Percentiles rank a stretch among this genome's conserved stretches.
These are phyloP conservation scores for Pythium sp. DNA, from an alignment of 352 stramenopile genomes.

Conservation along the genomic window DNA sequence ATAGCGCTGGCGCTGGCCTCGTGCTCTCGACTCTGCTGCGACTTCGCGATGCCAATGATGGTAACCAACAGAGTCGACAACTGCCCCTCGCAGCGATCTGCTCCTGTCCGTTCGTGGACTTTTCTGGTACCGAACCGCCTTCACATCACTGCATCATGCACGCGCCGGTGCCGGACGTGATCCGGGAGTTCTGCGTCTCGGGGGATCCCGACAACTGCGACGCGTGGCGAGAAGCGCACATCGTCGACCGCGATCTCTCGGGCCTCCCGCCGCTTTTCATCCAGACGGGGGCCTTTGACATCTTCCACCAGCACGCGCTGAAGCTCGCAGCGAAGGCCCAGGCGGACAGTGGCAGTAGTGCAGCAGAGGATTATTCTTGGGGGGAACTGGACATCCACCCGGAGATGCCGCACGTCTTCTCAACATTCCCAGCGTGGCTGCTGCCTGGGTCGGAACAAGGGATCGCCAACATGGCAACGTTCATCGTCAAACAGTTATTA, in stretches of 20 bases:
- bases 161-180: constrained; percentile 32
- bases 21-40: constrained; percentile 42
- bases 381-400: constrained; percentile 30
- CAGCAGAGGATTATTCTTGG: background rate
- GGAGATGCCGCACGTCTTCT: constrained; percentile 29
- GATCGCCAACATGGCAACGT: constrained; percentile 19
- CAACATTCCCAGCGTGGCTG: constrained; percentile 17
- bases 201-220: background rate
- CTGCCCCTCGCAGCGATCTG: constrained; percentile 37
- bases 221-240: constrained; percentile 35
- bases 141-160: constrained; percentile 51
- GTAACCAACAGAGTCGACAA: background rate
- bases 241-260: constrained; percentile 39
- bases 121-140: constrained; percentile 27
- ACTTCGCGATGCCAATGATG: constrained; percentile 22
- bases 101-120: constrained; percentile 49
- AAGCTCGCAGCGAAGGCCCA: constrained; percentile 33
- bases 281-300: constrained; percentile 44
- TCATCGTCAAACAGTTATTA: constrained; percentile 17
- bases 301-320: constrained; percentile 40
- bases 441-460: constrained; percentile 17
- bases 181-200: constrained; percentile 30
- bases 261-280: constrained; percentile 44
- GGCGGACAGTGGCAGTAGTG: constrained; percentile 13
- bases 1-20: constrained; percentile 53